Conservation (phyloP, 139 green algal genomes). For the Astrephomene gubernaculifera region DNA sequence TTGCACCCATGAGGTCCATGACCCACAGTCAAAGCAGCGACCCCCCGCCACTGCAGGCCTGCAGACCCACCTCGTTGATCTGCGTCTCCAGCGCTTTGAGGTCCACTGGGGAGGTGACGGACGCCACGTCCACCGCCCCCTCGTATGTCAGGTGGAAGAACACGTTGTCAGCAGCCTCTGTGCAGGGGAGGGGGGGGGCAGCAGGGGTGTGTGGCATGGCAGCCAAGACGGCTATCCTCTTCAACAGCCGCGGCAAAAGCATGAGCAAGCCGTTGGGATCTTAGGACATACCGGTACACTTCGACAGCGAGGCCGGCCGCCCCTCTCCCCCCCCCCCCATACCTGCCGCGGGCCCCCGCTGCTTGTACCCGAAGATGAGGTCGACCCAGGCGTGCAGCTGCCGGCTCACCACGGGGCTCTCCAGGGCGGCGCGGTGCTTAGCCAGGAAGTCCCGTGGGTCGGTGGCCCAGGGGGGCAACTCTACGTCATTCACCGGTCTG, state of each 20-base stretch:
- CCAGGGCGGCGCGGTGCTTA: conserved; percentile 75
- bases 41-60: neutral
- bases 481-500: conserved; percentile 79
- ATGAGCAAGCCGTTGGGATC: too few relatives aligned
- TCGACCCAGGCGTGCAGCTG: conserved; percentile 95
- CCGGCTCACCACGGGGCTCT: conserved; percentile 78
- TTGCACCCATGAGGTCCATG: too few relatives aligned
- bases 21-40: too few relatives aligned
- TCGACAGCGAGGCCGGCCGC: too few relatives aligned
- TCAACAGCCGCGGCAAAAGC: too few relatives aligned
- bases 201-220: neutral
- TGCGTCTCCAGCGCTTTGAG: conserved; percentile 84
- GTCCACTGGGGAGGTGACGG: conserved; percentile 68
- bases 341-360: conserved; percentile 72
- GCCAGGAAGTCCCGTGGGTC: conserved; percentile 60
- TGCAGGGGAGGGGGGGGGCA: neutral
- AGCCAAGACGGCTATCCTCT: neutral
- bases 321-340: neutral
- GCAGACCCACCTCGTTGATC: conserved; percentile 88
- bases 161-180: conserved; percentile 87
- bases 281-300: too few relatives aligned
- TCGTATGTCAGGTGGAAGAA: conserved; percentile 95
- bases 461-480: conserved; percentile 86
- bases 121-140: conserved; percentile 72
- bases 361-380: conserved; percentile 92